Evolutionary conservation across 202 grass and related monocot genomes (phyloP).

Genomic region (Zizania palustris): DNA sequence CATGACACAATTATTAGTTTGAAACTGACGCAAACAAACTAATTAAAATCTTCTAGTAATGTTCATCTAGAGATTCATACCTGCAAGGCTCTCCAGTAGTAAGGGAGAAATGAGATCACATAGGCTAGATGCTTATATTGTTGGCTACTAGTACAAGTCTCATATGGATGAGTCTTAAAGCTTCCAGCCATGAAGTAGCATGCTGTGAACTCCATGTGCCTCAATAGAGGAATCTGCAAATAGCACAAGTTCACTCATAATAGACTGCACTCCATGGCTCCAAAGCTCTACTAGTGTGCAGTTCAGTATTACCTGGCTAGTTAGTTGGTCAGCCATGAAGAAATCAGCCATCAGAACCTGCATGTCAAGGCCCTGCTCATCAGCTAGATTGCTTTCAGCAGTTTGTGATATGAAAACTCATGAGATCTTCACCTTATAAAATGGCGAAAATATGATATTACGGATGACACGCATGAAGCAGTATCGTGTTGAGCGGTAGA

Average conservation of each 20-base stretch:
- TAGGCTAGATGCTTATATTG: conserved; percentile 75
- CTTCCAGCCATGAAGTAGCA: conserved; percentile 91
- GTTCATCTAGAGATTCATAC: conserved; percentile 33
- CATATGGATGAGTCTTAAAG: conserved; percentile 56
- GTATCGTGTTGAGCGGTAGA: conserved; percentile 80
- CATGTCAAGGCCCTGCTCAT: conserved; percentile 19
- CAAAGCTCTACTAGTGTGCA: background rate
- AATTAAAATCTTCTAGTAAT: background rate
- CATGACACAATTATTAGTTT: background rate
- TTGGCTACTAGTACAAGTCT: conserved; percentile 57
- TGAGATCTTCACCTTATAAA: conserved; percentile 62
- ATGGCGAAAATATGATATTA: conserved; percentile 80
- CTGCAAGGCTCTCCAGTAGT: conserved; percentile 96
- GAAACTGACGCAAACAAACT: conserved; percentile 18
- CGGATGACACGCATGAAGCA: conserved; percentile 86
- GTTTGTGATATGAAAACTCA: background rate
- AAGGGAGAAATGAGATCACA: conserved; percentile 91
- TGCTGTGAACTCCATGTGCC: conserved; percentile 79
- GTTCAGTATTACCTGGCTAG: conserved; percentile 68
- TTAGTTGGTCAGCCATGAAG: conserved; percentile 98
- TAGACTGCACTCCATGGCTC: background rate
- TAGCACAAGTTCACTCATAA: conserved; percentile 2
- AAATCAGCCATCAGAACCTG: conserved; percentile 96
- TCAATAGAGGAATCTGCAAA: conserved; percentile 73
- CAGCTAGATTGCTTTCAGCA: conserved; percentile 2